phyloP scores from a whole-genome alignment of 306 rosid genomes.

The Gleditsia sinensis region DNA sequence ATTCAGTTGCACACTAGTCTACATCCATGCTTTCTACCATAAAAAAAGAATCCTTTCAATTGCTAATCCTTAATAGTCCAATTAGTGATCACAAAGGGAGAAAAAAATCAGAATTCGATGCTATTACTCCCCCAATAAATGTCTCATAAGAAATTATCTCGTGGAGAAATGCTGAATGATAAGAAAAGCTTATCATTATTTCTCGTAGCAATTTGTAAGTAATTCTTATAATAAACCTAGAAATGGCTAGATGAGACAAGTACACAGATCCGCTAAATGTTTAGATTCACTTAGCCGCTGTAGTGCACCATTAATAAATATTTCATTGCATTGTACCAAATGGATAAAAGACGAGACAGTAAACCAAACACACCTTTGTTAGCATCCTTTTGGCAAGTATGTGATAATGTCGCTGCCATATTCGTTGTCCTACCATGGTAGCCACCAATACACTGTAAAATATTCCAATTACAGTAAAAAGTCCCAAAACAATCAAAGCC shows the following conservation, averaged over 20 bases:
- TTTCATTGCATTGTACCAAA: slow-evolving; percentile 21
- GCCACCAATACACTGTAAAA: slow-evolving; percentile 98
- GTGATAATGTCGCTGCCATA: slow-evolving; percentile 99
- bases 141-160: slow-evolving; percentile 1
- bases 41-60: background rate
- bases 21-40: background rate
- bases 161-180: slow-evolving; percentile 12
- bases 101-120: background rate
- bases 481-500: slow-evolving; percentile 88
- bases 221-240: background rate
- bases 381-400: slow-evolving; percentile 98
- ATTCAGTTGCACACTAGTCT: background rate
- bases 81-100: slow-evolving; percentile 13
- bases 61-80: slow-evolving; percentile 20
- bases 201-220: background rate
- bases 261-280: background rate
- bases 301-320: slow-evolving; percentile 14
- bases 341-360: slow-evolving; percentile 18
- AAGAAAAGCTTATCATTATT: background rate
- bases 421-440: slow-evolving; percentile 98
- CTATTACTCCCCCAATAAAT: background rate
- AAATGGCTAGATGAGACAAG: slow-evolving; percentile 13
- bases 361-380: slow-evolving; percentile 71
- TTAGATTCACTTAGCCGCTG: slow-evolving; percentile 7
- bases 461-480: slow-evolving; percentile 92